phyloP scores from a whole-genome alignment of 75 land plant species.

The Pinus taeda region DNA sequence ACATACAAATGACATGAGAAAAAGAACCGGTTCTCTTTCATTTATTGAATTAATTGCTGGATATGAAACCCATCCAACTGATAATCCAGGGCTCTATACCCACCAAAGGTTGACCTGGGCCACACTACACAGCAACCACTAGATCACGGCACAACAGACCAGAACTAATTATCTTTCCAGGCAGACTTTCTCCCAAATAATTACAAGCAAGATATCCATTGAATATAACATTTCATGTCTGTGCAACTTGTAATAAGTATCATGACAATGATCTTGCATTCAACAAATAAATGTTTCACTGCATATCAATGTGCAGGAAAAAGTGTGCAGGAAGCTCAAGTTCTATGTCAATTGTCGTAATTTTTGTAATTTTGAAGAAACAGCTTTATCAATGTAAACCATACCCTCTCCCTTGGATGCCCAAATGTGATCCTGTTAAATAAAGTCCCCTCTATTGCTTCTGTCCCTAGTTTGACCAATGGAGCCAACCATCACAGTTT shows the following conservation, averaged over 20 bases:
- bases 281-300: background rate
- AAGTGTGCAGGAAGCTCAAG: background rate
- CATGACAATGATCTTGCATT: background rate
- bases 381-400: background rate
- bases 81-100: no score
- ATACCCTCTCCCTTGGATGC: constrained; percentile 1
- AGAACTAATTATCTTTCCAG: background rate
- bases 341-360: background rate
- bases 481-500: background rate
- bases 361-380: background rate
- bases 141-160: no score
- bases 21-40: background rate
- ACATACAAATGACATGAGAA: background rate
- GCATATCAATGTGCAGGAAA: background rate
- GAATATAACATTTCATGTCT: background rate
- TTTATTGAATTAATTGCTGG: no score
- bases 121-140: no score
- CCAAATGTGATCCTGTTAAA: background rate
- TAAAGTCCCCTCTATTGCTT: background rate
- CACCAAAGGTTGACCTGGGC: no score
- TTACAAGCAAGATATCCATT: background rate
- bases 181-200: background rate
- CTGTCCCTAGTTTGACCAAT: background rate
- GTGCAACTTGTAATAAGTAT: constrained; percentile 4
- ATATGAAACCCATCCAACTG: no score